Base-by-base conservation (phyloP, 805 yeast species). In the Metschnikowia hibisci region DNA sequence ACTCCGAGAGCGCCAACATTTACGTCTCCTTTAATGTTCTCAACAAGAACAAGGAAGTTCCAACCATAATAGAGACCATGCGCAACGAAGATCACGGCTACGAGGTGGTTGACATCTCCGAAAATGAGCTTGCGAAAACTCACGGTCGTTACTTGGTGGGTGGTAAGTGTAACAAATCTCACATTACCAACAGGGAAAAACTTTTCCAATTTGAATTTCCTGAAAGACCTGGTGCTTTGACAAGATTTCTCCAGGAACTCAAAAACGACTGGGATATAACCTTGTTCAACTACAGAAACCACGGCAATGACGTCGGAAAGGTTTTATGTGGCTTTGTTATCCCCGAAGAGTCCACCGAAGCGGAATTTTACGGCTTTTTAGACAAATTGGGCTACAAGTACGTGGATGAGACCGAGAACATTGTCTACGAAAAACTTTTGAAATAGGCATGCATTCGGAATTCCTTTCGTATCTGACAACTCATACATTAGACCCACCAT, bases 101-200 rank as follows among this genome's bases (percentile, higher is more conserved):
- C 44, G 71, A 66, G 34, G 96, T 89, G 2, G 73, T 77, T 42
- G 98, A 93, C 60, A 82, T 93, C 44, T 85, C 96, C 13, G 87
- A 86, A 46, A 90, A 95, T 61, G 96, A 90, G 61, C 76, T 93
- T 71, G 99, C 99, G 33, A 93, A 93, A 66, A 78, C 89, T 29
- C 99, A 93, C 60, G 97, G 97, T 30, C 78, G 99, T 62, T 95
- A 93, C 62, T 72, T 93, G 51, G 96, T 93, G 18, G 99, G 99
- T 45, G 99, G 99, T 45, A 81, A 84, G 47, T 79, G 90, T 0
- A 48, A 41, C n/a, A 65, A 73, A 16, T 39, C 50, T 27, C 44
- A 42, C 32, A 60, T 64, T 43, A 80, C 86, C 14, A 74, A 78
- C 23, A 75, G 87, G 51, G 99, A 93, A 65, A 81, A 83, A 55